Evolutionary conservation across 2,329 filamentous ascomycete species (phyloP).

Genomic region (Ceratocystiopsis minuta): DNA sequence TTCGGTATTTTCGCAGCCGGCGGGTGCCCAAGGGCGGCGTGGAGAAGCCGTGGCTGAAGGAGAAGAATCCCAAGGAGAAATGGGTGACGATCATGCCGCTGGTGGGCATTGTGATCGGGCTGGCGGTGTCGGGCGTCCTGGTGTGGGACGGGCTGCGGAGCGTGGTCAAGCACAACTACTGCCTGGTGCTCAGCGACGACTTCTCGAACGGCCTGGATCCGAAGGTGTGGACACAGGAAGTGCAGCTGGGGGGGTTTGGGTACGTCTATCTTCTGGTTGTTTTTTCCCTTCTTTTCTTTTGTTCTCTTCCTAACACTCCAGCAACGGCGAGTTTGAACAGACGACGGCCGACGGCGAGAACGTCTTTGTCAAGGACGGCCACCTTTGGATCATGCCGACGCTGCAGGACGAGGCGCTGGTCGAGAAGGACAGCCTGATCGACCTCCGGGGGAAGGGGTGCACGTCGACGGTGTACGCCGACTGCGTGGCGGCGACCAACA

Average conservation of each 20-base stretch:
- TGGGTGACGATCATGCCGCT: slow-evolving; percentile 71
- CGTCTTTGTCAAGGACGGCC: slow-evolving; percentile 50
- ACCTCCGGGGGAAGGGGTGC: slow-evolving; percentile 51
- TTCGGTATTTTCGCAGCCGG: slow-evolving; percentile 55
- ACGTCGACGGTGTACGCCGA: slow-evolving; percentile 39
- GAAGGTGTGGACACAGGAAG: slow-evolving; percentile 55
- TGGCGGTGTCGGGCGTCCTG: slow-evolving; percentile 50
- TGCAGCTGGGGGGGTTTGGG: slow-evolving; percentile 60
- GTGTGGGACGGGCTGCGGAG: slow-evolving; percentile 57
- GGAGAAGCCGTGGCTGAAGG: slow-evolving; percentile 61
- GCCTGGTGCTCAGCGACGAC: slow-evolving; percentile 45
- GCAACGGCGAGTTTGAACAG: slow-evolving; percentile 67
- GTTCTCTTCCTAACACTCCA: slow-evolving; percentile 13
- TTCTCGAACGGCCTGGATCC: slow-evolving; percentile 41
- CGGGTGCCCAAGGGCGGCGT: slow-evolving; percentile 54
- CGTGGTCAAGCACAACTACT: slow-evolving; percentile 60
- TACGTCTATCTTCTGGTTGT: slow-evolving; percentile 21
- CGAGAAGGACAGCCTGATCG: slow-evolving; percentile 45
- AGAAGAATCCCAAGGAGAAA: slow-evolving; percentile 61
- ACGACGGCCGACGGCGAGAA: slow-evolving; percentile 59
- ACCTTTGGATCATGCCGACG: slow-evolving; percentile 59
- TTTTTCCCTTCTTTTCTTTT: neutral
- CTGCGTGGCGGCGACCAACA: slow-evolving; percentile 58
- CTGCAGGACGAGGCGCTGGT: slow-evolving; percentile 52
- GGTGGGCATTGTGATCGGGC: slow-evolving; percentile 49